Conservation (phyloP, 176 grass and related monocot genomes). For the barley (Hordeum vulgare) region DNA sequence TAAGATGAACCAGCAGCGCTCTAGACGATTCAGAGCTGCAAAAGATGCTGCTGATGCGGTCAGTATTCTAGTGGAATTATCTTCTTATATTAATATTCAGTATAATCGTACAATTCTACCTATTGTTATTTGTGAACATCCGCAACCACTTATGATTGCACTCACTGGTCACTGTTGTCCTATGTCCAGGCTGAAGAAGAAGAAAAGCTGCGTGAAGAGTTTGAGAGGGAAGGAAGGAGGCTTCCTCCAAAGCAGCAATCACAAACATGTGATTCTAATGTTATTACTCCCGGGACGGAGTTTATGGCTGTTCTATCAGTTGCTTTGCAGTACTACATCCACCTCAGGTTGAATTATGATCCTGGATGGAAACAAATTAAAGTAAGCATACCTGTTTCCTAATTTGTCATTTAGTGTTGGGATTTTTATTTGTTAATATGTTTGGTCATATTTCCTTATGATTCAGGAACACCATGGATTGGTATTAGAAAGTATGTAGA, state of each 20-base stretch:
- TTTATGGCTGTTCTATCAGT: conserved; percentile 97
- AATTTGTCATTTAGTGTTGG: neutral
- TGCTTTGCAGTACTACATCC: conserved; percentile 96
- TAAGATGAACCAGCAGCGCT: conserved; percentile 99
- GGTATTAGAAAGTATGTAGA: neutral
- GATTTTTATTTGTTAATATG: conserved; percentile 2
- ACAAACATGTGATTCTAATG: conserved; percentile 91
- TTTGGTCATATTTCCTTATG: conserved; percentile 6
- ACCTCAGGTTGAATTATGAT: conserved; percentile 94
- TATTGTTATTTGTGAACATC: neutral
- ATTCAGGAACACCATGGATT: neutral
- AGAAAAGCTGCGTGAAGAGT: conserved; percentile 83
- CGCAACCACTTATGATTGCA: conserved; percentile 6
- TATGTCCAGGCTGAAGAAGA: conserved; percentile 73
- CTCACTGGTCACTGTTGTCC: neutral
- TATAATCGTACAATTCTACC: neutral
- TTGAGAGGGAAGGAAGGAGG: conserved; percentile 94
- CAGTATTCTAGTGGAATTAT: conserved; percentile 38
- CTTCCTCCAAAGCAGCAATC: conserved; percentile 88
- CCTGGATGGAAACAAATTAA: conserved; percentile 98
- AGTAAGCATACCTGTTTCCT: conserved; percentile 41
- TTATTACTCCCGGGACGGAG: conserved; percentile 95
- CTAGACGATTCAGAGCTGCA: conserved; percentile 94
- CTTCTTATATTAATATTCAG: neutral
- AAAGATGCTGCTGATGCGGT: conserved; percentile 98